These are phyloP conservation scores for Vitis cinerea DNA, from an alignment of 164 flowering plant species.

Conservation along the genomic window DNA sequence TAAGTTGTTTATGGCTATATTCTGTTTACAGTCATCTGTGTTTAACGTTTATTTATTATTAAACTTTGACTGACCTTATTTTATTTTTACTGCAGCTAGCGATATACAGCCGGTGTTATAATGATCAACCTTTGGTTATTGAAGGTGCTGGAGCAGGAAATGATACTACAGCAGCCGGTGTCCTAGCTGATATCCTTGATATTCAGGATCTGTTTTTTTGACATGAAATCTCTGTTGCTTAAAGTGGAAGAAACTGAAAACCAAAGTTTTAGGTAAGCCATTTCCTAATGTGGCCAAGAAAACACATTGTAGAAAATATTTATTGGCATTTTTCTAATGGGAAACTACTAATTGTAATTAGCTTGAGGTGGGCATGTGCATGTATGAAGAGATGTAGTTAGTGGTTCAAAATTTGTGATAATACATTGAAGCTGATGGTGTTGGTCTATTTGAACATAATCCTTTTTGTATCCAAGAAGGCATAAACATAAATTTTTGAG, in stretches of 20 bases:
- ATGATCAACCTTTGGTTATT: conserved; percentile 68
- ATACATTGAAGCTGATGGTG: too few species aligned
- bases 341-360: too few species aligned
- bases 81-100: conserved; percentile 55
- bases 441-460: too few species aligned
- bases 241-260: too few species aligned
- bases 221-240: conserved; percentile 5
- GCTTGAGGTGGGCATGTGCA: too few species aligned
- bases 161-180: conserved; percentile 93
- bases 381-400: too few species aligned
- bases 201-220: conserved; percentile 71
- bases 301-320: too few species aligned
- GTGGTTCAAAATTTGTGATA: too few species aligned
- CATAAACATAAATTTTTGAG: too few species aligned
- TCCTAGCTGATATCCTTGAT: conserved; percentile 88
- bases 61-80: not conserved
- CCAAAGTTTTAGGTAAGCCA: not conserved
- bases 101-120: conserved; percentile 72
- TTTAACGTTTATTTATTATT: too few species aligned
- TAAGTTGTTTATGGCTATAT: not conserved
- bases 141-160: conserved; percentile 98
- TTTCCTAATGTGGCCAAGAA: not conserved
- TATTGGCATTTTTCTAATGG: too few species aligned
- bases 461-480: too few species aligned
- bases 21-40: not conserved